Conservation (phyloP, 495 filamentous ascomycete genomes). For the Lichenothelia convexa region DNA sequence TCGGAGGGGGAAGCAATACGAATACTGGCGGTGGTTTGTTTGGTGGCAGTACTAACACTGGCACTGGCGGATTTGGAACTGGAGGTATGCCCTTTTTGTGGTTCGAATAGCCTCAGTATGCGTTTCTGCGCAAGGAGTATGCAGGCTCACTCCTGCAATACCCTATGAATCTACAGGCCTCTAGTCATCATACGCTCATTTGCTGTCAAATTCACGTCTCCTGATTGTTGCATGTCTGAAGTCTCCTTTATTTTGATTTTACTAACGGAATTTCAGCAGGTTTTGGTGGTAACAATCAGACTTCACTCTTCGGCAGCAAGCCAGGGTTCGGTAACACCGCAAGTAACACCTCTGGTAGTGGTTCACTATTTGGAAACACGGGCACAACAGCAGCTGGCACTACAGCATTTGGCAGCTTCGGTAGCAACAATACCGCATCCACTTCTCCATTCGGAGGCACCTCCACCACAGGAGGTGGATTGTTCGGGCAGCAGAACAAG, state of each 20-base stretch:
- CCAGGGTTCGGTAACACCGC: constrained; percentile 2
- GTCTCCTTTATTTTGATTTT: not conserved
- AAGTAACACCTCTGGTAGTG: constrained; percentile 1
- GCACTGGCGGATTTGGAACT: constrained; percentile 22
- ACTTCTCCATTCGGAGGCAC: constrained; percentile 27
- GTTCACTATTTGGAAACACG: constrained; percentile 3
- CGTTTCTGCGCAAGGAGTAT: not conserved
- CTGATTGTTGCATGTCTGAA: not conserved
- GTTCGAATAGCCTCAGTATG: not conserved
- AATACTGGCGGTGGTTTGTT: constrained; percentile 32
- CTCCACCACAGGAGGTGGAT: constrained; percentile 23
- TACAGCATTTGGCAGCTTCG: constrained; percentile 38
- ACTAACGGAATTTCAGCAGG: too few species aligned
- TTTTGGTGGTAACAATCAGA: constrained; percentile 6
- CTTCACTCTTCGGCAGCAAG: constrained; percentile 6
- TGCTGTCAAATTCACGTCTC: not conserved
- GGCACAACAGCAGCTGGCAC: constrained; percentile 5
- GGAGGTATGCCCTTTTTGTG: constrained; percentile 23
- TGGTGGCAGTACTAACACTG: constrained; percentile 25
- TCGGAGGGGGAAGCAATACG: too few species aligned
- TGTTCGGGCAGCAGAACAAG: constrained; percentile 28
- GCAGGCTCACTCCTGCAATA: not conserved
- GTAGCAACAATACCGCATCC: constrained; percentile 19
- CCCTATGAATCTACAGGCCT: not conserved
- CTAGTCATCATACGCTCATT: not conserved